These are phyloP conservation scores for Sporothrix protearum DNA, from an alignment of 2,329 filamentous ascomycete genomes.

Conservation along the genomic window DNA sequence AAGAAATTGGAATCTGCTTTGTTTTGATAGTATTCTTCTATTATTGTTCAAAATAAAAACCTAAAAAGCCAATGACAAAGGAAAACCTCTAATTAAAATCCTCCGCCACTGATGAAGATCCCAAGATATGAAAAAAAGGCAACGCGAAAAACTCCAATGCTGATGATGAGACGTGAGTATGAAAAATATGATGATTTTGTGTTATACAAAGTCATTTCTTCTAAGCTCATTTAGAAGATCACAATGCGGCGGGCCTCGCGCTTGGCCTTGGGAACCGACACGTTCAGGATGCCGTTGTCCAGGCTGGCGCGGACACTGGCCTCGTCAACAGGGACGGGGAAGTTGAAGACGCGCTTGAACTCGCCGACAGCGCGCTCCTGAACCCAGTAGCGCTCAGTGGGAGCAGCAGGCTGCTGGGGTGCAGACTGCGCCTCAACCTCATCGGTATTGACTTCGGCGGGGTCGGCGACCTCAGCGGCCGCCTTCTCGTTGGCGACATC, in stretches of 20 bases:
- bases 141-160: conserved; percentile 10
- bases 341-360: conserved; percentile 66
- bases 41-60: neutral
- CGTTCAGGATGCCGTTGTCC: conserved; percentile 61
- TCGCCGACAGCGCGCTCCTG: conserved; percentile 63
- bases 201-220: neutral
- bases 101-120: neutral
- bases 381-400: conserved; percentile 58
- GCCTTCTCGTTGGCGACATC: conserved; percentile 34
- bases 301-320: conserved; percentile 59
- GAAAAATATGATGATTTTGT: neutral
- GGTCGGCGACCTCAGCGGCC: conserved; percentile 30
- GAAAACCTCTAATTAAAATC: neutral
- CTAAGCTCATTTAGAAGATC: conserved; percentile 49
- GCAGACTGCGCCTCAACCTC: conserved; percentile 14
- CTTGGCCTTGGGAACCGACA: conserved; percentile 65
- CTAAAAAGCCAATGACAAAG: neutral
- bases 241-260: conserved; percentile 53
- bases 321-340: conserved; percentile 61
- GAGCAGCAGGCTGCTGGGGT: conserved; percentile 18
- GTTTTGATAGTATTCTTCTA: neutral
- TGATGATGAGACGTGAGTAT: neutral
- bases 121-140: neutral
- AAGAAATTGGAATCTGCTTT: neutral
- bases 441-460: conserved; percentile 26